A percentile compares a stretch with the other conserved stretches of the same genome.
Conservation (phyloP, 2,329 filamentous ascomycete genomes). For the Rhynchosporium graminicola region DNA sequence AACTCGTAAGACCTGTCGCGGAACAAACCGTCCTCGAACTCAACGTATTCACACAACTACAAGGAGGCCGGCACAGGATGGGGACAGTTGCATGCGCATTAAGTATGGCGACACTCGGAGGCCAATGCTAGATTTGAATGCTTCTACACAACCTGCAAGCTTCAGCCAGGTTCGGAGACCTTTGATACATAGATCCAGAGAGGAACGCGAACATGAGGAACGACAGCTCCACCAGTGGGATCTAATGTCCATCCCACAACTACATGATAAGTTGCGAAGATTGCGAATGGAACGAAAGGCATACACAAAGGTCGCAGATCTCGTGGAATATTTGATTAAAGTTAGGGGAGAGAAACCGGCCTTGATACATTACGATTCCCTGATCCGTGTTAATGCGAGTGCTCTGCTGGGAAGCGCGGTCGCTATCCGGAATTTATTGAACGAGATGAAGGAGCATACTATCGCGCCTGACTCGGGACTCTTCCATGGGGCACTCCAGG, state of each 20-base stretch:
- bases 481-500: constrained; percentile 72
- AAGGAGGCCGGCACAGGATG: constrained; percentile 9
- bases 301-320: constrained; percentile 43
- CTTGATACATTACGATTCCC: constrained; percentile 66
- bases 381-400: constrained; percentile 72
- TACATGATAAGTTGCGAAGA: constrained; percentile 52
- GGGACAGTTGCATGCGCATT: neutral
- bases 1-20: neutral
- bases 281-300: constrained; percentile 43
- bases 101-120: too few species aligned
- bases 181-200: neutral
- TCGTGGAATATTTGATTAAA: constrained; percentile 61
- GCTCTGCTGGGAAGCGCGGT: constrained; percentile 64
- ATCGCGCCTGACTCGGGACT: constrained; percentile 65
- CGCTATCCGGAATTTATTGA: constrained; percentile 62
- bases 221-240: constrained; percentile 32
- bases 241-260: constrained; percentile 37
- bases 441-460: constrained; percentile 66
- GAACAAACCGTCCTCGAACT: constrained; percentile 3
- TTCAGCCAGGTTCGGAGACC: neutral
- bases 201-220: neutral
- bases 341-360: constrained; percentile 57
- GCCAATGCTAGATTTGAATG: neutral
- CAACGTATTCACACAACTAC: constrained; percentile 27
- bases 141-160: too few species aligned